A percentile compares a stretch with the other conserved stretches of the same genome.
These are phyloP conservation scores for Phytophthora sansomeana DNA, from an alignment of 352 stramenopile species.

Conservation along the genomic window DNA sequence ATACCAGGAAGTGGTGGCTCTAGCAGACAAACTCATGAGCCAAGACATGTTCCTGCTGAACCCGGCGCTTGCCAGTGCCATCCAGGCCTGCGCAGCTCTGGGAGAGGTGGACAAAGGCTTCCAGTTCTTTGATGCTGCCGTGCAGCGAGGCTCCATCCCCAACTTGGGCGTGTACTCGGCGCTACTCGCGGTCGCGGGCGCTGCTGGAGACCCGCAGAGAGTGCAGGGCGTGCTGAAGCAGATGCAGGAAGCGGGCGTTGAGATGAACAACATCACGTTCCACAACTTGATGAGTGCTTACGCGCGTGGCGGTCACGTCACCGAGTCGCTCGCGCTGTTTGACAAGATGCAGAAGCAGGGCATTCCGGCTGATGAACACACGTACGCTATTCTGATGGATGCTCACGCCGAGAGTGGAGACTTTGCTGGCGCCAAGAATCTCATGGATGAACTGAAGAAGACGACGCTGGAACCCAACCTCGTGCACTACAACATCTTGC, in stretches of 20 bases:
- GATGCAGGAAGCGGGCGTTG: constrained; percentile 60
- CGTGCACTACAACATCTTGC: constrained; percentile 85
- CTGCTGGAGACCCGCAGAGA: constrained; percentile 52
- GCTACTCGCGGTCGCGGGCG: constrained; percentile 61
- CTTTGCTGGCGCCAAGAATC: constrained; percentile 54
- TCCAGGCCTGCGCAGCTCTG: constrained; percentile 66
- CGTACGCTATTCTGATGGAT: constrained; percentile 85
- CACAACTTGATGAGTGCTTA: constrained; percentile 80
- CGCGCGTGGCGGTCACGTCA: constrained; percentile 56
- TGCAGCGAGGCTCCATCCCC: constrained; percentile 68
- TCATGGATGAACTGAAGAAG: constrained; percentile 69
- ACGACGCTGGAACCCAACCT: constrained; percentile 46
- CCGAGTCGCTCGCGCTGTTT: constrained; percentile 65
- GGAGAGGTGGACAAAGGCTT: constrained; percentile 62
- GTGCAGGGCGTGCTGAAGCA: constrained; percentile 58
- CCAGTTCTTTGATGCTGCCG: constrained; percentile 61
- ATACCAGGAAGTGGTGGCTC: constrained; percentile 54
- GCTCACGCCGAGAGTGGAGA: constrained; percentile 64
- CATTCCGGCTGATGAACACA: constrained; percentile 60
- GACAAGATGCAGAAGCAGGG: constrained; percentile 61
- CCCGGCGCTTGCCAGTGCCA: constrained; percentile 59
- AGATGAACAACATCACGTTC: constrained; percentile 80
- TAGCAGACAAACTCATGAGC: constrained; percentile 60
- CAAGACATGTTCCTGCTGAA: constrained; percentile 79
- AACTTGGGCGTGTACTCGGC: constrained; percentile 71